phyloP scores from a whole-genome alignment of 305 asterid species.

The Ilex paraguariensis region DNA sequence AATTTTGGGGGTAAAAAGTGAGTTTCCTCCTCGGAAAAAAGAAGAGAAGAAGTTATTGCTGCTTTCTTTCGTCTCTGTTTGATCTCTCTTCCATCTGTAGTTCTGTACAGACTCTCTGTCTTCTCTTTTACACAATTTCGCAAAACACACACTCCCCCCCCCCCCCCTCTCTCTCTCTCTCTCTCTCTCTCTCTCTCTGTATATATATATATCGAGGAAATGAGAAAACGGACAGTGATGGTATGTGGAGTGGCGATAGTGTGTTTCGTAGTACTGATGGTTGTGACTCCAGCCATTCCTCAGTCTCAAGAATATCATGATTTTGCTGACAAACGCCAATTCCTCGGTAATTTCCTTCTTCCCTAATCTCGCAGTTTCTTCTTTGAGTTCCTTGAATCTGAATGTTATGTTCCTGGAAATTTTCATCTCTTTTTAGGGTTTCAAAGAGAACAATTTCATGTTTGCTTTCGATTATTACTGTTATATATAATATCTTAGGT shows the following conservation, averaged over 20 bases:
- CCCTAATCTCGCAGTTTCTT: not conserved
- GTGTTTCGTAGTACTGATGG: constrained; percentile 71
- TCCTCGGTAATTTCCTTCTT: constrained; percentile 41
- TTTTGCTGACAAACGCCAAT: constrained; percentile 81
- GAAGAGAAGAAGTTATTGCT: too few relatives aligned
- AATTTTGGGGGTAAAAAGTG: too few relatives aligned
- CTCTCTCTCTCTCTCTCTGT: too few relatives aligned
- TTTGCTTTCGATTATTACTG: not conserved
- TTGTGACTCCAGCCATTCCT: constrained; percentile 89
- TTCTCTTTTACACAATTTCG: too few relatives aligned
- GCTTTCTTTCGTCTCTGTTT: too few relatives aligned
- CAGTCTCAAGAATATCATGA: constrained; percentile 88
- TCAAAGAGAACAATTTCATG: not conserved
- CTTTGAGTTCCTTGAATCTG: not conserved
- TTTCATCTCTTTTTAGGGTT: not conserved
- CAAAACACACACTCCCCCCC: too few relatives aligned
- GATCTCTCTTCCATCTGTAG: too few relatives aligned
- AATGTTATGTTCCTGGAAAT: too few relatives aligned
- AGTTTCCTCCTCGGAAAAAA: too few relatives aligned
- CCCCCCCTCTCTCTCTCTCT: too few relatives aligned
- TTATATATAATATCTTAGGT: too few relatives aligned
- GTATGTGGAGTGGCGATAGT: constrained; percentile 73
- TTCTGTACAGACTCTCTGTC: too few relatives aligned
- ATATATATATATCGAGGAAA: constrained; percentile 6
- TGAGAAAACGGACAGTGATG: constrained; percentile 47